Base-by-base conservation (phyloP, 306 rosid genomes). In the Vicia faba region DNA sequence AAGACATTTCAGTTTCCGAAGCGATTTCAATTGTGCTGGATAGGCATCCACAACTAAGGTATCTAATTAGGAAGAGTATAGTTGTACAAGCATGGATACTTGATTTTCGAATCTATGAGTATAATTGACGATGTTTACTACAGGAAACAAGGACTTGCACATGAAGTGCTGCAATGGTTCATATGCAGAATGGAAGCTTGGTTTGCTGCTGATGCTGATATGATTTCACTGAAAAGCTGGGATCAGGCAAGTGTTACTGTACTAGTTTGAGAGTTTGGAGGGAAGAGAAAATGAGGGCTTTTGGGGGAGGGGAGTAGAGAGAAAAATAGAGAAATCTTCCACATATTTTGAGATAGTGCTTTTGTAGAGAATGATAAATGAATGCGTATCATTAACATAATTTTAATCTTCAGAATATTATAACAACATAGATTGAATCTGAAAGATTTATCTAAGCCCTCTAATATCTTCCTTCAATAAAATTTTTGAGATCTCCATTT, bases 121-220 rank as follows among this genome's bases (percentile, higher is more conserved):
- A 46, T 70, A 62, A 16, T 29, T 71, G 55, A 60, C 56, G 5
- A 36, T 20, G 20, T 54, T 64, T 9, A 75, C 38, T 74, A 72
- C 81, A 88, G 95, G 82, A 84, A 79, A 75, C 69, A 83, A 33
- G 95, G 91, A 80, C 81, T 84, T 75, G 84, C 91, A 54, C 84
- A 80, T 41, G 79, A 82, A 82, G 91, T 88, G 54, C 73, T 88
- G 68, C 95, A 83, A 62, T 88, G 95, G 95, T 88, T 72, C 73
- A 61, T 84, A 64, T 88, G 95, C 79, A 84, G 95, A 71, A 83
- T 85, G 95, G 95, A 88, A 80, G 91, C 91, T 12, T 88, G 95
- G 95, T 88, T 88, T 84, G 91, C 91, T 64, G 91, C 95, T 26
- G 91, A 88, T 73, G 91, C 89, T 10, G 91, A 88, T 76, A 86